Conservation (phyloP, 2,329 filamentous ascomycete species). For the Verticillium isaacii region DNA sequence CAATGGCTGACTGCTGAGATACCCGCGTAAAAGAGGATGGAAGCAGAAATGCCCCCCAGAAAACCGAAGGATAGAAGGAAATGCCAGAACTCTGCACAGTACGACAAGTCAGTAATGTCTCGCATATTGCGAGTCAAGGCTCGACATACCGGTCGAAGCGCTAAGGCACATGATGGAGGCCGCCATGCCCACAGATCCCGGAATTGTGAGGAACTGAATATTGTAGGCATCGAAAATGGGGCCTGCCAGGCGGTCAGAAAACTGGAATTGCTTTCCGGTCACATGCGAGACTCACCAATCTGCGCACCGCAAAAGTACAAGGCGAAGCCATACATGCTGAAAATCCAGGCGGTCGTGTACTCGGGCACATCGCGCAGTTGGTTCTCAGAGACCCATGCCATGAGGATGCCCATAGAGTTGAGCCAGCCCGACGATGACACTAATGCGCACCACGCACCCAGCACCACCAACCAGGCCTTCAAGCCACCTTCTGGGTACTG, state of each 20-base stretch:
- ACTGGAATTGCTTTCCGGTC: too few species aligned
- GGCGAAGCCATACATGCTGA: constrained; percentile 65
- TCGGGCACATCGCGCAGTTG: constrained; percentile 55
- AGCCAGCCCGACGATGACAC: constrained; percentile 61
- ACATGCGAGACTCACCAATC: constrained; percentile 39
- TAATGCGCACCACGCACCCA: constrained; percentile 64
- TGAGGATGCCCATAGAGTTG: constrained; percentile 62
- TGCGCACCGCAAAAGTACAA: constrained; percentile 68
- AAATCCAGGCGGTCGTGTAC: constrained; percentile 66
- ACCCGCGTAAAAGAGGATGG: constrained; percentile 66
- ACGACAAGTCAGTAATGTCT: neutral
- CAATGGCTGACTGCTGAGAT: constrained; percentile 64
- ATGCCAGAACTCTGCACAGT: constrained; percentile 55
- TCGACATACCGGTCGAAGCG: constrained; percentile 41
- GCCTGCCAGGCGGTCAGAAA: constrained; percentile 20
- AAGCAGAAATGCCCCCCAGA: constrained; percentile 58
- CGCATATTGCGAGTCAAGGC: neutral
- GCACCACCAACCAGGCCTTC: constrained; percentile 65
- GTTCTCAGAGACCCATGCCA: constrained; percentile 61
- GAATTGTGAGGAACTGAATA: constrained; percentile 51
- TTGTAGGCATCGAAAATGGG: constrained; percentile 68
- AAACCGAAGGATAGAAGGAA: constrained; percentile 67
- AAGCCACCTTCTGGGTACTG: constrained; percentile 65
- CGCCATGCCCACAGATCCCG: constrained; percentile 52
- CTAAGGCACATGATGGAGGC: constrained; percentile 53